Evolutionary conservation across 169 alveolate genomes (phyloP).

Genomic region (Perkinsus marinus): DNA sequence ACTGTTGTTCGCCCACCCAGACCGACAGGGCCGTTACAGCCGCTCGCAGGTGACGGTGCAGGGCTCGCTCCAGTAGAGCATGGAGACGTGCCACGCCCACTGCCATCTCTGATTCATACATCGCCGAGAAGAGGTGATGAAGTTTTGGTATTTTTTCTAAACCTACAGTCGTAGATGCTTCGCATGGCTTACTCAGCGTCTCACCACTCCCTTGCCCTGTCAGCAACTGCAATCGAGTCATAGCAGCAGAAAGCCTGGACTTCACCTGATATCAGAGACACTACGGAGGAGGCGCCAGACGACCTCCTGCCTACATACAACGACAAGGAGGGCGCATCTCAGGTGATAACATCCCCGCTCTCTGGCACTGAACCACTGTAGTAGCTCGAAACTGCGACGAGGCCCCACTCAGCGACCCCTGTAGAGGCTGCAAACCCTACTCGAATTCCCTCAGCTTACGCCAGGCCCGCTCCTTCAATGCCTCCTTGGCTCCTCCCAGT

Average conservation of each 20-base stretch:
- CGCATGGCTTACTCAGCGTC: too few relatives aligned
- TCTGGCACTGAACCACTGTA: neutral
- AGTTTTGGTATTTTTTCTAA: too few relatives aligned
- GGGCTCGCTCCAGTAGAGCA: too few relatives aligned
- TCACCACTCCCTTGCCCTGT: too few relatives aligned
- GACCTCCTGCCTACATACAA: neutral
- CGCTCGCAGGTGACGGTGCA: too few relatives aligned
- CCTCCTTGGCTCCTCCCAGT: neutral
- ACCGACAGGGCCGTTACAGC: too few relatives aligned
- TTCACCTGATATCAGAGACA: neutral
- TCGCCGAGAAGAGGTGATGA: too few relatives aligned
- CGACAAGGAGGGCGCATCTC: neutral
- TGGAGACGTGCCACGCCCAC: too few relatives aligned
- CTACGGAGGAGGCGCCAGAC: neutral
- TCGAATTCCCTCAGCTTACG: neutral
- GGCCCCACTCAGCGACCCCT: neutral
- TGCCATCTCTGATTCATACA: too few relatives aligned
- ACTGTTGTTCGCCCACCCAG: too few relatives aligned
- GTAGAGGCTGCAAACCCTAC: neutral
- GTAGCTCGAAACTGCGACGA: neutral
- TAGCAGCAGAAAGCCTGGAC: neutral
- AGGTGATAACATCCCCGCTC: neutral
- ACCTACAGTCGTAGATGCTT: too few relatives aligned
- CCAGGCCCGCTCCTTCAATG: neutral
- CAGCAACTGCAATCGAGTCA: neutral